Evolutionary conservation across 192 early-diverging fungal species (phyloP), one percentile per base, ranked within the genome.

Genomic region (Backusella macrospora): DNA sequence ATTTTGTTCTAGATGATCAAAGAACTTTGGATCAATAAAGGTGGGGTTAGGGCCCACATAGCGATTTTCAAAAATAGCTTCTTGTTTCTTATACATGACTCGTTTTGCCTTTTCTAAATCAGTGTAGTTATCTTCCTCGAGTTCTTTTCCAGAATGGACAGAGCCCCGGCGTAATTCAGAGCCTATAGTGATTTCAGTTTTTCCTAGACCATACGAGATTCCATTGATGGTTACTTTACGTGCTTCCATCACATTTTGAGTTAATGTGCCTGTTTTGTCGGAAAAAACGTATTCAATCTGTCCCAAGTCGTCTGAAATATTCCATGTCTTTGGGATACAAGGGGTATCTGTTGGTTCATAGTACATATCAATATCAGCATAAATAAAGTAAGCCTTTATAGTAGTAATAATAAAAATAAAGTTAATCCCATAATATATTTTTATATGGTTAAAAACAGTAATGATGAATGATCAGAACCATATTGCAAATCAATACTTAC

Each of bases 221-320:
- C 96, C 98, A n/a, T 90, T 90, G 65, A 96, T 94, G 0, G 94
- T 92, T 78, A 95, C 96, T 73, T 94, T 92, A 64, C 91, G 90
- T 72, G 97, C 96, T 78, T 94, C 94, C 98, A 99, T 99, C 8
- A 96, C 89, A 76, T 99, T 99, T 74, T 94, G 92, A 0, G 98
- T 99, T 47, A 99, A 80, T 2, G 98, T 99, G 8, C 98, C 96
- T 0, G 98, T 99, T 68, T 99, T 99, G 83, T 99, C 98, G 26
- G 93, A 94, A 76, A 99, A 98, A 13, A 98, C 88, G 80, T 98
- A 98, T 76, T 97, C 94, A 23, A 99, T 95, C 76, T 97, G 94
- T 6, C 96, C 96, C 12, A 99, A 80, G 76, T 99, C 96, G 69
- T 99, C 95, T n/a, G 94, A 91, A 49, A 95, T 85, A 71, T 92